Evolutionary conservation across 805 yeast species (phyloP).

Genomic region (Wickerhamiella brachini): DNA sequence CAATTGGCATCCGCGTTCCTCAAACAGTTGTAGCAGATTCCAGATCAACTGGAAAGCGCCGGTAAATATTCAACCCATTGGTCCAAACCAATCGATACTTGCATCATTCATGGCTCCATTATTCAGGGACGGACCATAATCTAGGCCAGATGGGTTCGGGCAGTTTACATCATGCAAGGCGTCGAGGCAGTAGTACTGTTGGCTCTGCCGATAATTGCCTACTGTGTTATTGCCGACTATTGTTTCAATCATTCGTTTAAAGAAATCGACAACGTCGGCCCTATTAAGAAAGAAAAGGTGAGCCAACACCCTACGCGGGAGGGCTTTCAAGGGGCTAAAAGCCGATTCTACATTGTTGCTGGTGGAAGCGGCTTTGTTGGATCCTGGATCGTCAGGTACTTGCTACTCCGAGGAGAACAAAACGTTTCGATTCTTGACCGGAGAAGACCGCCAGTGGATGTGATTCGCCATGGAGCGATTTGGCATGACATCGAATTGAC

Average conservation of each 20-base stretch:
- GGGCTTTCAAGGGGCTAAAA: slow-evolving; percentile 3
- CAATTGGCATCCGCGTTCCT: too few relatives aligned
- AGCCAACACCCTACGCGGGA: slow-evolving; percentile 11
- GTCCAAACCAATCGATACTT: too few relatives aligned
- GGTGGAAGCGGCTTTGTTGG: slow-evolving; percentile 24
- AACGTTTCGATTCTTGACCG: slow-evolving; percentile 16
- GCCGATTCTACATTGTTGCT: slow-evolving; percentile 16
- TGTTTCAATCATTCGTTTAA: neutral
- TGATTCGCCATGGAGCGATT: slow-evolving; percentile 16
- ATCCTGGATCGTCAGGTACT: slow-evolving; percentile 22
- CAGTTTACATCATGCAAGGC: neutral
- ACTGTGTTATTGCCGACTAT: neutral
- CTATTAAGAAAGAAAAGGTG: slow-evolving; percentile 6
- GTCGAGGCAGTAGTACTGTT: neutral
- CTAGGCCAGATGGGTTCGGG: neutral
- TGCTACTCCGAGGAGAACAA: slow-evolving; percentile 17
- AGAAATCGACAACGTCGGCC: neutral
- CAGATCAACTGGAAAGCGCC: too few relatives aligned
- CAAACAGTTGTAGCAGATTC: too few relatives aligned
- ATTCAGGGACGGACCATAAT: too few relatives aligned
- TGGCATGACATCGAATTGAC: slow-evolving; percentile 11
- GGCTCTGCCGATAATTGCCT: neutral
- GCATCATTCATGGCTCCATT: too few relatives aligned
- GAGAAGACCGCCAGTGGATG: slow-evolving; percentile 16
- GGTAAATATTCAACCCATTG: too few relatives aligned